Evolutionary conservation across 164 flowering plant genomes (phyloP).

Genomic region (Magnolia kwangsiensis): DNA sequence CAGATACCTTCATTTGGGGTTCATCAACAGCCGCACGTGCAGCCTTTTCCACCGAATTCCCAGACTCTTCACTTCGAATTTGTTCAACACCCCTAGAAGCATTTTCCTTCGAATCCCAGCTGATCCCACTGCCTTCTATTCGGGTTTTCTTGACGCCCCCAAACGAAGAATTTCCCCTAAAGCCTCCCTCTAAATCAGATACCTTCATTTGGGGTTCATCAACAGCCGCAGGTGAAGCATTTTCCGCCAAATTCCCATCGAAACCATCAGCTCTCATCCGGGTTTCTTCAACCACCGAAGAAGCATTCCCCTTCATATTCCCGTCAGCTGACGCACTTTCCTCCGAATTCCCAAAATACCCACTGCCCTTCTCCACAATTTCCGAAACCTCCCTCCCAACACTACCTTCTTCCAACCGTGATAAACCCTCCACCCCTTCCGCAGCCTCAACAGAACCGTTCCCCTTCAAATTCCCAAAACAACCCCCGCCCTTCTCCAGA

Average conservation of each 20-base stretch:
- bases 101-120: not conserved
- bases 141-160: not conserved
- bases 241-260: not conserved
- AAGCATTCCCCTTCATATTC: conserved; percentile 16
- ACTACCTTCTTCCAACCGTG: not conserved
- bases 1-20: not conserved
- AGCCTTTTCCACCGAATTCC: not conserved
- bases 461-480: not conserved
- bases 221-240: too few species aligned
- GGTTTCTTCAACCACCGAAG: conserved; percentile 5
- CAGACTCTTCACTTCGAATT: not conserved
- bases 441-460: conserved; percentile 10
- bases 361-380: conserved; percentile 2
- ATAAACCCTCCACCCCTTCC: not conserved
- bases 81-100: not conserved
- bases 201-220: not conserved
- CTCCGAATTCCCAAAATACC: not conserved
- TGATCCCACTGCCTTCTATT: too few species aligned
- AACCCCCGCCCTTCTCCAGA: conserved; percentile 3
- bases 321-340: conserved; percentile 25
- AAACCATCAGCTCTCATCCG: not conserved
- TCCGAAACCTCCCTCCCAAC: not conserved
- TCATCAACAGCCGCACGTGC: too few species aligned
- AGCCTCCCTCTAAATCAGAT: not conserved
- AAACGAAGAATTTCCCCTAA: not conserved